Evolutionary conservation across 1,139 yeast species (phyloP).

Genomic region (Torulaspora pretoriensis): DNA sequence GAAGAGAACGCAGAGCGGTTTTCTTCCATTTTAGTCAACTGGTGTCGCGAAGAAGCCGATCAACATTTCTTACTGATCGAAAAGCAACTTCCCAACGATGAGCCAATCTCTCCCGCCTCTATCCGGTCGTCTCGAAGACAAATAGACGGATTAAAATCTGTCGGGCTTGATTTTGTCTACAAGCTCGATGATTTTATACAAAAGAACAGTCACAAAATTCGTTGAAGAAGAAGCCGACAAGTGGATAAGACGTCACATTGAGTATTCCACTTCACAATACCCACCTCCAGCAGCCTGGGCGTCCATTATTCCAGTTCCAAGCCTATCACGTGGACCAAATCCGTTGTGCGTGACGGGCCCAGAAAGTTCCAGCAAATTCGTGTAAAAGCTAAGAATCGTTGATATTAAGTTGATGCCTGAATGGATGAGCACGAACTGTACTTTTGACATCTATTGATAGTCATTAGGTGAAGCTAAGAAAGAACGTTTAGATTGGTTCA

Average conservation of each 20-base stretch:
- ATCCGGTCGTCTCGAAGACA: conserved; percentile 55
- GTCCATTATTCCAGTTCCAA: neutral
- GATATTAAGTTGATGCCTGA: neutral
- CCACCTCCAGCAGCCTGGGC: too few relatives aligned
- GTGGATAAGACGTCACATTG: too few relatives aligned
- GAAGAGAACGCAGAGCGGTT: conserved; percentile 39
- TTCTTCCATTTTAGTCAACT: conserved; percentile 46
- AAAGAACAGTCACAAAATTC: conserved; percentile 24
- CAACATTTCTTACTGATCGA: conserved; percentile 57
- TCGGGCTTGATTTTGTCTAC: conserved; percentile 66
- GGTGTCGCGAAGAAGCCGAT: conserved; percentile 70
- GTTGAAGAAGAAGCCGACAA: conserved; percentile 2
- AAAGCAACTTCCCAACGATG: conserved; percentile 65
- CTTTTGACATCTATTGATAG: too few relatives aligned
- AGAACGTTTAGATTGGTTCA: too few relatives aligned
- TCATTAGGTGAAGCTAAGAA: too few relatives aligned
- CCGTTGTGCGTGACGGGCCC: conserved; percentile 1
- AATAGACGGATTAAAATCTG: conserved; percentile 55
- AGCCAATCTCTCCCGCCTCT: conserved; percentile 45
- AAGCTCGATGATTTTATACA: conserved; percentile 36
- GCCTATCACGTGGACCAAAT: neutral
- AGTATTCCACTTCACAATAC: too few relatives aligned
- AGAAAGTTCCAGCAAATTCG: conserved; percentile 6
- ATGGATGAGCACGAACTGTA: neutral
- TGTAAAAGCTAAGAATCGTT: neutral